Conservation (phyloP, 208 protist species). For the Leishmania aethiopica region DNA sequence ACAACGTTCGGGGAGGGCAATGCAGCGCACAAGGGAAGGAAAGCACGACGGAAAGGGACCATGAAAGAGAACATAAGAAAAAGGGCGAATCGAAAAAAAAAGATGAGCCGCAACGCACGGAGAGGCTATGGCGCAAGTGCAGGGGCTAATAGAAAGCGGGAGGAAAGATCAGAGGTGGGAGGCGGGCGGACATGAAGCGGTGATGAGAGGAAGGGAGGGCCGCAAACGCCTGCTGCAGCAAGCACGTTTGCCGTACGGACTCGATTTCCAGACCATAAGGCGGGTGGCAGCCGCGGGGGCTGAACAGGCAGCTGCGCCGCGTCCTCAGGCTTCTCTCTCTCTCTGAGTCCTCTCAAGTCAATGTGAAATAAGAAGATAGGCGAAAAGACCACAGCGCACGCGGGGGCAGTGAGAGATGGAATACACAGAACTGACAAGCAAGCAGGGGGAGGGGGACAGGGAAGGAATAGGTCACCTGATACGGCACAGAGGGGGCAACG, state of each 20-base stretch:
- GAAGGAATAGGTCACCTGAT: not conserved
- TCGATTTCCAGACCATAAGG: not conserved
- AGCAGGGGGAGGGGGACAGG: not conserved
- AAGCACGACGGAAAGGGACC: not conserved
- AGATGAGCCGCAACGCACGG: not conserved
- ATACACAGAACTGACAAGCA: too few species aligned
- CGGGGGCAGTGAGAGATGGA: not conserved
- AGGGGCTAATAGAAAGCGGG: not conserved
- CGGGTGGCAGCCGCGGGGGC: not conserved
- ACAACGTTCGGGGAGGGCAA: not conserved
- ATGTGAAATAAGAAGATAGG: not conserved
- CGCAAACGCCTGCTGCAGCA: not conserved
- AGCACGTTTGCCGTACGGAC: not conserved
- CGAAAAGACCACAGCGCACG: not conserved
- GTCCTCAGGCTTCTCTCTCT: not conserved
- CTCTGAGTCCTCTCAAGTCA: not conserved
- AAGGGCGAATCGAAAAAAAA: not conserved
- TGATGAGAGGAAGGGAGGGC: not conserved
- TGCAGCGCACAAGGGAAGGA: not conserved
- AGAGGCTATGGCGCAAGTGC: not conserved
- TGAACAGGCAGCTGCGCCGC: not conserved
- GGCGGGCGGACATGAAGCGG: not conserved
- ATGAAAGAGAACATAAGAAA: not conserved
- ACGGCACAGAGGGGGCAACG: not conserved
- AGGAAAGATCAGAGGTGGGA: not conserved